Evolutionary conservation across 225 moss, liverwort and hornwort genomes (phyloP).

Genomic region (Pseudisothecium myosuroides): DNA sequence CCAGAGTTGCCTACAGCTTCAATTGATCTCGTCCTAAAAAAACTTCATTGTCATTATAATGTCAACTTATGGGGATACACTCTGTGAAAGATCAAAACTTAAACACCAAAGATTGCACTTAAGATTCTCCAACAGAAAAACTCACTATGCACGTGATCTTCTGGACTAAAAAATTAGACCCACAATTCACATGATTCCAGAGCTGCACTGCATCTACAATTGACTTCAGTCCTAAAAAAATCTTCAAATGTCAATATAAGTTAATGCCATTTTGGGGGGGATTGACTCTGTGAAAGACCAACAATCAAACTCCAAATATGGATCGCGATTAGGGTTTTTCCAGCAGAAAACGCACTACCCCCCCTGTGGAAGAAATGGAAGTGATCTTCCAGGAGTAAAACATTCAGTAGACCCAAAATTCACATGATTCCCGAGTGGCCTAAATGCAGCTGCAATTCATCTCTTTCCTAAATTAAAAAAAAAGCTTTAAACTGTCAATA

Average conservation of each 20-base stretch:
- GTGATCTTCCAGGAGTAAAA: neutral
- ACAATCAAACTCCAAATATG: neutral
- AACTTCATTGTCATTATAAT: neutral
- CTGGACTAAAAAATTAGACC: neutral
- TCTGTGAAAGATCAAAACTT: neutral
- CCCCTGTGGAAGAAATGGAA: neutral
- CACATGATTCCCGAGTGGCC: neutral
- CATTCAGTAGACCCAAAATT: neutral
- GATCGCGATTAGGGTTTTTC: neutral
- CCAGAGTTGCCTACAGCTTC: neutral
- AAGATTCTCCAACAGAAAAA: neutral
- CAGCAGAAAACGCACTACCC: neutral
- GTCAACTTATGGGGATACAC: neutral
- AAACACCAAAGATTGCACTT: neutral
- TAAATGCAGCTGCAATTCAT: neutral
- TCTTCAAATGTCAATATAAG: neutral
- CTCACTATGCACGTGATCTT: neutral
- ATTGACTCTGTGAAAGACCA: neutral
- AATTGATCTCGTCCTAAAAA: neutral
- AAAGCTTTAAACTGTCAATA: too few species aligned
- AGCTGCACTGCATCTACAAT: neutral
- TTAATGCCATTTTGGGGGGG: neutral
- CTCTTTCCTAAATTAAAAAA: neutral
- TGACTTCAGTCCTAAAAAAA: neutral
- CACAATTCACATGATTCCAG: neutral